phyloP scores from a whole-genome alignment of 305 asterid genomes.

The Ilex paraguariensis region DNA sequence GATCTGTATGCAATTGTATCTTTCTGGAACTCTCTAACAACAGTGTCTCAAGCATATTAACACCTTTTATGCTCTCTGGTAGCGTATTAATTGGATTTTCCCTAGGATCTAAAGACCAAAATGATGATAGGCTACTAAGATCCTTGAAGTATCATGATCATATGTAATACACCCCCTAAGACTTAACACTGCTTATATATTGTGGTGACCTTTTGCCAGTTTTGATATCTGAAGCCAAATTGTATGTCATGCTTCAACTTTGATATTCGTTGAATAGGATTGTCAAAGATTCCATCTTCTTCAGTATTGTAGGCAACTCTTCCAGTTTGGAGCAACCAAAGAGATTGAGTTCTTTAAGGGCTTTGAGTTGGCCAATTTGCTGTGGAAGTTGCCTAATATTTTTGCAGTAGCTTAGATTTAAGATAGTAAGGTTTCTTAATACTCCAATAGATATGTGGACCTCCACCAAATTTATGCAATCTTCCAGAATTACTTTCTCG shows the following conservation, averaged over 20 bases:
- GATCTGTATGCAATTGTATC: background rate
- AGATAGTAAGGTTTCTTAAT: background rate
- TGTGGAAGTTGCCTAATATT: background rate
- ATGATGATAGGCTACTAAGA: background rate
- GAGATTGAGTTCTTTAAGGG: background rate
- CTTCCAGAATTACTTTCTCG: background rate
- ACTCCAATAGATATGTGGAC: background rate
- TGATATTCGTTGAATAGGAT: background rate
- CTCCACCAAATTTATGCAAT: background rate
- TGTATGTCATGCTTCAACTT: background rate
- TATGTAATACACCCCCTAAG: background rate
- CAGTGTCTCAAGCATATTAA: background rate
- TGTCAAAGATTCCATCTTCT: background rate
- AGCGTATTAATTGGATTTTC: background rate
- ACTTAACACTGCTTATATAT: background rate
- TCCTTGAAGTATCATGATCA: background rate
- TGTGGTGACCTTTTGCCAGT: background rate
- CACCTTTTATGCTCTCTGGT: background rate
- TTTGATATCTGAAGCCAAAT: background rate
- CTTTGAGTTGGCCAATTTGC: background rate
- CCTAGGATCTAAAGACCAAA: background rate
- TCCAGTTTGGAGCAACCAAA: background rate
- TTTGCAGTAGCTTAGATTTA: slow-evolving; percentile 1
- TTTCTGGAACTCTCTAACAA: background rate
- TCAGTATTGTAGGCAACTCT: too few species aligned